Evolutionary conservation across 768 basidiomycete species (phyloP).

Genomic region (Pleurotus giganteus): DNA sequence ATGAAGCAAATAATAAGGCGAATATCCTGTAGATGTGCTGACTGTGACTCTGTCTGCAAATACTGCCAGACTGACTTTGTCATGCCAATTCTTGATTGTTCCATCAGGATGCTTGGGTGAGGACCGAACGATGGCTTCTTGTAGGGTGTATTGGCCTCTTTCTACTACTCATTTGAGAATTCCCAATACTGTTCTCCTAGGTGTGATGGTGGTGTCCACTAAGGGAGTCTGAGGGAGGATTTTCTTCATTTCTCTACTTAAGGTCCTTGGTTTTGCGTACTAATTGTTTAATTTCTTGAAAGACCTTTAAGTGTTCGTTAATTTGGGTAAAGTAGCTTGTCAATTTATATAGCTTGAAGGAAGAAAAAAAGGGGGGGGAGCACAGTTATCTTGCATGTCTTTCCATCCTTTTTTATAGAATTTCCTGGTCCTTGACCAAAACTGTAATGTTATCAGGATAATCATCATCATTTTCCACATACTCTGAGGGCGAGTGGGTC

Average conservation of each 20-base stretch:
- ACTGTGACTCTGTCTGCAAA: slow-evolving; percentile 20
- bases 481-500: slow-evolving; percentile 14
- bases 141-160: slow-evolving; percentile 25
- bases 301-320: slow-evolving; percentile 9
- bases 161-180: slow-evolving; percentile 35
- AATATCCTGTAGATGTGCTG: slow-evolving; percentile 17
- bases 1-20: slow-evolving; percentile 21
- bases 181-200: neutral
- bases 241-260: too few relatives aligned
- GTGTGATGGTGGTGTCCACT: too few relatives aligned
- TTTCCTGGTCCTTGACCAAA: neutral
- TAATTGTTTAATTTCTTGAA: too few relatives aligned
- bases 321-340: neutral
- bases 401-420: too few relatives aligned
- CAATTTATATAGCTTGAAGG: neutral
- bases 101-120: neutral
- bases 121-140: slow-evolving; percentile 25
- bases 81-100: neutral
- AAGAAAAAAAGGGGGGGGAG: too few relatives aligned
- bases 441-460: slow-evolving; percentile 19
- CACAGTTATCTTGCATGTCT: neutral
- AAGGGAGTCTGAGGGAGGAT: too few relatives aligned
- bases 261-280: too few relatives aligned
- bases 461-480: slow-evolving; percentile 23
- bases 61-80: slow-evolving; percentile 7